Percentiles rank a stretch among this genome's conserved stretches.
Evolutionary conservation across 345 rosid species (phyloP).

Genomic region (Gossypium ekmanianum): DNA sequence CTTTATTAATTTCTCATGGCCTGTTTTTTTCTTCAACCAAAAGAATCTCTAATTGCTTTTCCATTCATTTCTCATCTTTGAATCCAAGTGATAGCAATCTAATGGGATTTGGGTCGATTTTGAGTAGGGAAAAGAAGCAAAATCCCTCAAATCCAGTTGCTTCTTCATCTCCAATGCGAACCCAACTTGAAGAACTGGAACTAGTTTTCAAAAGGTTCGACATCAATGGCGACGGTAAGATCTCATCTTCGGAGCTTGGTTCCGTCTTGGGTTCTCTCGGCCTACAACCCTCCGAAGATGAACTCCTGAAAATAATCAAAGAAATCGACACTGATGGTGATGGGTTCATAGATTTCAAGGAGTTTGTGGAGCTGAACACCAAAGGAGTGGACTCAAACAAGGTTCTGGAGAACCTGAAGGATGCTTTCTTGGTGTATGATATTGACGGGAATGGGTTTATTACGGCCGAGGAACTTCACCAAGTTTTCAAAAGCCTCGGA

Average conservation of each 20-base stretch:
- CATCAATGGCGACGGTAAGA: conserved; percentile 84
- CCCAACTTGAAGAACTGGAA: conserved; percentile 49
- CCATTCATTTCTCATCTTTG: background rate
- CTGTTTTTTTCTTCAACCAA: too few species aligned
- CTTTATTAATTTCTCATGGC: background rate
- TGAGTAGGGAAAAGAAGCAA: conserved; percentile 32
- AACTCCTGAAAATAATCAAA: conserved; percentile 39
- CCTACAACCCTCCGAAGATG: conserved; percentile 51
- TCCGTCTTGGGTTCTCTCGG: conserved; percentile 66
- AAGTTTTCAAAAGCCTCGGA: conserved; percentile 67
- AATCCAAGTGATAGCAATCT: background rate
- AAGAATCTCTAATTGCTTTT: background rate
- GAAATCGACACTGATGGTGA: conserved; percentile 67
- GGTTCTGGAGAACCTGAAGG: conserved; percentile 58
- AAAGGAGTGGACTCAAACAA: conserved; percentile 64
- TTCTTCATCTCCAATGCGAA: conserved; percentile 27
- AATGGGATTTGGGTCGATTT: conserved; percentile 40
- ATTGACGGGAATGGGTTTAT: conserved; percentile 82
- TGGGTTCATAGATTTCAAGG: conserved; percentile 60
- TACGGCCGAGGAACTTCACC: conserved; percentile 71
- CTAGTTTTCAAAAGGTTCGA: conserved; percentile 74
- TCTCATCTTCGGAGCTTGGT: conserved; percentile 74
- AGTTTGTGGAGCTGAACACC: conserved; percentile 67
- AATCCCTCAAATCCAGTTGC: conserved; percentile 10
- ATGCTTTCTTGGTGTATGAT: conserved; percentile 79